Conservation (phyloP, 768 basidiomycete species). For the Pleurotus ostreatus region DNA sequence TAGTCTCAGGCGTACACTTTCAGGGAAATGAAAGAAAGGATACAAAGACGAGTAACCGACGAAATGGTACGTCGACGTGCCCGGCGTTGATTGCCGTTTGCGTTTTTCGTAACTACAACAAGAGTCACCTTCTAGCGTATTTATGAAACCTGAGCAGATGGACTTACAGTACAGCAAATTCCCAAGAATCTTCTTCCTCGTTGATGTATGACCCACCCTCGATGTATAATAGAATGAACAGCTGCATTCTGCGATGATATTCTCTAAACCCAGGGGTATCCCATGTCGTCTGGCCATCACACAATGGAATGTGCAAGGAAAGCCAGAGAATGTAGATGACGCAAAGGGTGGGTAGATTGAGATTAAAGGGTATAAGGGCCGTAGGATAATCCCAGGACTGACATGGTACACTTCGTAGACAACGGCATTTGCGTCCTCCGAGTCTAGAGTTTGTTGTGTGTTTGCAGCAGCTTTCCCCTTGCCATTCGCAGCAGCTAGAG, state of each 20-base stretch:
- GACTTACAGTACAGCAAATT: slow-evolving; percentile 83
- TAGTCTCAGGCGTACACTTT: slow-evolving; percentile 79
- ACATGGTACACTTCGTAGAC: slow-evolving; percentile 92
- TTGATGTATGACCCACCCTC: slow-evolving; percentile 94
- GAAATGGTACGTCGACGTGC: slow-evolving; percentile 77
- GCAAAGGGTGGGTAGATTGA: background rate
- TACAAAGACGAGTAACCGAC: slow-evolving; percentile 93
- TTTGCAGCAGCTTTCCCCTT: slow-evolving; percentile 53
- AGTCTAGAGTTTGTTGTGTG: slow-evolving; percentile 29
- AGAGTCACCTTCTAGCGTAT: background rate
- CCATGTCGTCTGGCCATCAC: slow-evolving; percentile 63
- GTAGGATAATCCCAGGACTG: slow-evolving; percentile 23
- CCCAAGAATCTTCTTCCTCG: slow-evolving; percentile 92
- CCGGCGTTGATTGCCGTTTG: slow-evolving; percentile 47
- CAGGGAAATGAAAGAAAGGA: slow-evolving; percentile 95
- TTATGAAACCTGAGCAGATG: background rate
- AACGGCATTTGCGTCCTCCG: slow-evolving; percentile 56
- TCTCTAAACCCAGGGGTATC: slow-evolving; percentile 84
- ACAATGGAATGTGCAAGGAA: background rate
- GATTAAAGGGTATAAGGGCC: background rate
- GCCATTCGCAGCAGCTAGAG: slow-evolving; percentile 30
- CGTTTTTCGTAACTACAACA: slow-evolving; percentile 77
- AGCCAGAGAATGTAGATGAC: background rate
- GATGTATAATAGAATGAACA: slow-evolving; percentile 92
- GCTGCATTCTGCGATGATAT: slow-evolving; percentile 88